Base-by-base conservation (phyloP, 257 asterid genomes). In the Coffea canephora region DNA sequence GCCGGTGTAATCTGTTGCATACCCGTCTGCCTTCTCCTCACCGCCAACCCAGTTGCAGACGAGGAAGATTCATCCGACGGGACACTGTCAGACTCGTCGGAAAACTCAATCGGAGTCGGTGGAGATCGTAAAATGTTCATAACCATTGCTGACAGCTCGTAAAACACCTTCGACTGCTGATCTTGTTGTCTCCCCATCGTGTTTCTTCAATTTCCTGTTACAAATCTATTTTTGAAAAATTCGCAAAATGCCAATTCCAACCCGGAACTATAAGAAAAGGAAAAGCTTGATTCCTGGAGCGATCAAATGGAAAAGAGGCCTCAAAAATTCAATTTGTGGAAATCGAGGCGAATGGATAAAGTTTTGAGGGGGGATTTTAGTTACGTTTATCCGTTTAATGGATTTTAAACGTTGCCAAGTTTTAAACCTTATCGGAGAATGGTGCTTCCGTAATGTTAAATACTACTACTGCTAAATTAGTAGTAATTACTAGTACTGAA, bases 1-100 rank as follows among this genome's bases (percentile, higher is more conserved):
- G 89, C 91, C 55, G 98, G 97, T 15, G 93, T 89, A 4, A 94
- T 85, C 82, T 91, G 90, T 83, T 87, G 88, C 77, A 89, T 71
- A 65, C 89, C 74, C 78, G 80, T 81, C 39, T 64, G 61, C 71
- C 77, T 80, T 69, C 77, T 72, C 52, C 84, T 25, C 45, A 18
- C 27, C 10, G 36, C 55, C 16, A 27, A 3, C 69, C 61, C 34
- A 27, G 25, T 70, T 12, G 71, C 81, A 69, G 69, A 75, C 54
- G 78, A 70, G 31, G 80, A 78, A 54, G 19, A 14, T 21, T 75
- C 78, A 8, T 74, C 73, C 54, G 64, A 9, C 27, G 57, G 21
- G 39, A 62, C 21, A n/a, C 25, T 66, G 21, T 69, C 71, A 34
- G 80, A 64, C 8, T 77, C 83, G 45, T 80, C 85, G 72, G 88